phyloP scores from a whole-genome alignment of 495 filamentous ascomycete genomes.

The Penicillium dipodomyicola region DNA sequence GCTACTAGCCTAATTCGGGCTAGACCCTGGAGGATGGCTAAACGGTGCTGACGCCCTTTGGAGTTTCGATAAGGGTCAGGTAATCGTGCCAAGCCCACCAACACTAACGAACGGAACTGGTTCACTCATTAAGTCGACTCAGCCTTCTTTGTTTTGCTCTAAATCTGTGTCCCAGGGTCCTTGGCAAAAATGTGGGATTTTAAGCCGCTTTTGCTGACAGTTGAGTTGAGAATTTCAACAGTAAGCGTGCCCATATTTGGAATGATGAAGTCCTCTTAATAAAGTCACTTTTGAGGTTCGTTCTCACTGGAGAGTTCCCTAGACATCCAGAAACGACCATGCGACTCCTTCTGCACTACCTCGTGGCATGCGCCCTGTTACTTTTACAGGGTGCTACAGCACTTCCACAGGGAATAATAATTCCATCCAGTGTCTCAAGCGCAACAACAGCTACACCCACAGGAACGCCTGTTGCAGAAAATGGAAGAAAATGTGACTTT shows the following conservation, averaged over 20 bases:
- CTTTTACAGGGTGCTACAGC: neutral
- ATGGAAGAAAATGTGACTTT: neutral
- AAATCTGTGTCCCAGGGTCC: neutral
- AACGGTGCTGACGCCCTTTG: neutral
- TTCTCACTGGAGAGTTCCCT: neutral
- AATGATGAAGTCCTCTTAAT: too few species aligned
- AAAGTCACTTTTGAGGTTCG: neutral
- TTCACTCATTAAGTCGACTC: neutral
- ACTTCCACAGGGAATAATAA: slow-evolving; percentile 1
- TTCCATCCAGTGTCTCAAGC: neutral
- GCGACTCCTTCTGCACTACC: neutral
- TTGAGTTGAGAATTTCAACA: neutral
- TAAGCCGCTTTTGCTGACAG: neutral
- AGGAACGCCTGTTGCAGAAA: neutral
- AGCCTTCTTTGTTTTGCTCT: neutral
- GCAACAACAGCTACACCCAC: neutral
- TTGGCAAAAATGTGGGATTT: neutral
- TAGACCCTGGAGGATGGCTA: neutral
- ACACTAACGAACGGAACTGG: too few species aligned
- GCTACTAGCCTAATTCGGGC: neutral
- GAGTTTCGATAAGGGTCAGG: neutral
- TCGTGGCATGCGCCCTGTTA: neutral
- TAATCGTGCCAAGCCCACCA: too few species aligned
- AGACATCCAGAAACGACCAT: neutral
- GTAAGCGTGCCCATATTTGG: neutral